These are phyloP conservation scores for Chalara sp. DNA, from an alignment of 2,329 filamentous ascomycete genomes.

Conservation along the genomic window DNA sequence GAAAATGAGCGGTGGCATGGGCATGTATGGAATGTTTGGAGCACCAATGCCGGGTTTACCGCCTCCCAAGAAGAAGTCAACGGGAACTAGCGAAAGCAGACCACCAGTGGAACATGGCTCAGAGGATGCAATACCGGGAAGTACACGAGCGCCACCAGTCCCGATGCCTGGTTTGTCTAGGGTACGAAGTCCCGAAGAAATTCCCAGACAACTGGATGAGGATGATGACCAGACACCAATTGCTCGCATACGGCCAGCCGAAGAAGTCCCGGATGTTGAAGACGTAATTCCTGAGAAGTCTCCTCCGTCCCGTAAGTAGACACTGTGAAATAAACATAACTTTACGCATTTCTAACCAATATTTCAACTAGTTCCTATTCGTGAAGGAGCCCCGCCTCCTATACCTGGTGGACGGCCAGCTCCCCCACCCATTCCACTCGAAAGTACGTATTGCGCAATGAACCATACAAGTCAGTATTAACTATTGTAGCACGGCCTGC, in stretches of 20 bases:
- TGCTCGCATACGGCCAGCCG: conserved; percentile 32
- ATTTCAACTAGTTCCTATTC: conserved; percentile 19
- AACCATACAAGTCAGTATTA: conserved; percentile 18
- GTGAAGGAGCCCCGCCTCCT: conserved; percentile 24
- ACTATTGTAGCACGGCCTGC: conserved; percentile 54
- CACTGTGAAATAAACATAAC: conserved; percentile 16
- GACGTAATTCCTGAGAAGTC: conserved; percentile 33
- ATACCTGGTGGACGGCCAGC: conserved; percentile 39
- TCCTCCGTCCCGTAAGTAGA: conserved; percentile 23
- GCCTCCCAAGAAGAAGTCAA: conserved; percentile 50
- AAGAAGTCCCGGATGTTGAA: conserved; percentile 48
- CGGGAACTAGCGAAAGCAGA: conserved; percentile 32
- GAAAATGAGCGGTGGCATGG: conserved; percentile 97
- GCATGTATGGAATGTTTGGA: conserved; percentile 91
- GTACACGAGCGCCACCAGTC: conserved; percentile 44
- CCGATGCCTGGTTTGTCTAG: conserved; percentile 66
- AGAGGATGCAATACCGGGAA: conserved; percentile 36
- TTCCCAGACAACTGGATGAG: conserved; percentile 31
- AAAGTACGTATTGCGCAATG: conserved; percentile 44
- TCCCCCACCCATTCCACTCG: conserved; percentile 51
- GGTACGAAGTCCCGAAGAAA: conserved; percentile 41
- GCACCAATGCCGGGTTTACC: conserved; percentile 49
- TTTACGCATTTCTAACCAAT: background rate
- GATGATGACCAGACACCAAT: conserved; percentile 44
- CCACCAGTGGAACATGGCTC: conserved; percentile 34